phyloP scores from a whole-genome alignment of 2,329 filamentous ascomycete species.

The Aspergillus fumigatus region DNA sequence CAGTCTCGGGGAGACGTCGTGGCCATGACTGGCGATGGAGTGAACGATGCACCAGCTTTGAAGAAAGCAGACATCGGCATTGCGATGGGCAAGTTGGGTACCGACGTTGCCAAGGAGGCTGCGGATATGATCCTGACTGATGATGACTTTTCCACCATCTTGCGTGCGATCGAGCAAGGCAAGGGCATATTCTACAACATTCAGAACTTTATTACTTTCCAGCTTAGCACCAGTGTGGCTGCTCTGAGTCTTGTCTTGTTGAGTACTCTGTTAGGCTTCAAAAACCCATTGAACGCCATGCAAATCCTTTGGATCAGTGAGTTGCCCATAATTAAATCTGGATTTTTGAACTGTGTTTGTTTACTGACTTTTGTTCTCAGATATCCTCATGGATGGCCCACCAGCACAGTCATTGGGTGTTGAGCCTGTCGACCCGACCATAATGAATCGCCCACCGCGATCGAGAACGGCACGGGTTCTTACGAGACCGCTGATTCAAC shows the following conservation, averaged over 20 bases:
- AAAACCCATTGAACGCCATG: constrained; percentile 96
- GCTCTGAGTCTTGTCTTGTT: constrained; percentile 86
- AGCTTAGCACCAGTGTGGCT: constrained; percentile 93
- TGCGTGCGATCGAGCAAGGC: constrained; percentile 94
- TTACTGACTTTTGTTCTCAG: constrained; percentile 46
- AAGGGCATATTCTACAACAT: constrained; percentile 99
- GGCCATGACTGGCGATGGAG: constrained; percentile 97
- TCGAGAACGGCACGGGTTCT: constrained; percentile 84
- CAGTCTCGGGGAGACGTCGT: constrained; percentile 94
- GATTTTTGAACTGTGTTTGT: background rate
- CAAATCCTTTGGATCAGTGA: constrained; percentile 99
- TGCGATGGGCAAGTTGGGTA: constrained; percentile 90
- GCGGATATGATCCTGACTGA: constrained; percentile 85
- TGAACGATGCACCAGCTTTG: constrained; percentile 93
- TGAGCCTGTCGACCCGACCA: constrained; percentile 86
- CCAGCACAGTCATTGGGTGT: constrained; percentile 96
- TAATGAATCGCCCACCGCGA: constrained; percentile 88
- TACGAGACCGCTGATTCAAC: constrained; percentile 73
- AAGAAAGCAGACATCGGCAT: constrained; percentile 98
- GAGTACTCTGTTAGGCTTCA: constrained; percentile 88
- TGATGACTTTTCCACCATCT: constrained; percentile 85
- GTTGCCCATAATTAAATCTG: constrained; percentile 36
- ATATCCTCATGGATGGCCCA: constrained; percentile 99
- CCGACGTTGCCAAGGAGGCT: constrained; percentile 94
- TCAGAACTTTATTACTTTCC: constrained; percentile 98